Base-by-base conservation (phyloP, 805 yeast species). In the Danielia reshetovae region DNA sequence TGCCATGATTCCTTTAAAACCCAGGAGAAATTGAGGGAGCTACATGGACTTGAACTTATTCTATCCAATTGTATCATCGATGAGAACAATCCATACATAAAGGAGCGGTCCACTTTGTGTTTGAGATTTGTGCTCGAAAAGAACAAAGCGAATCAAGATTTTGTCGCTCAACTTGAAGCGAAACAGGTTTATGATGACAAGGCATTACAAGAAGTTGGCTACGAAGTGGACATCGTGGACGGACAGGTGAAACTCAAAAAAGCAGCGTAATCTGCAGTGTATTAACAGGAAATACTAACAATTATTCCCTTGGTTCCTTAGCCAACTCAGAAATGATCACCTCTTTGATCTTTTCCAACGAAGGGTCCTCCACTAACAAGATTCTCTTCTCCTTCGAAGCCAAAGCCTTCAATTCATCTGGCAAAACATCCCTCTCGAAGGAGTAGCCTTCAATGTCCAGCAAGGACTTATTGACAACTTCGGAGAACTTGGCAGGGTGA, bases 401-500 rank as follows among this genome's bases (percentile, higher is more conserved):
- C 57, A 93, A 75, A 30, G 75, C 75, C 61, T 75, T 82, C 62
- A 93, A 75, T 63, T 87, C 96, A 18, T 72, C 85, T 24, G 98
- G 97, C 36, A 93, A 73, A 14, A 93, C 97, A 48, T 86, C 87
- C 31, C 71, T 71, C 52, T 87, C 96, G 55, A 93, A 93, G 4
- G 88, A 77, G 65, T 93, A 93, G 14, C 77, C 88, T 9, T 72
- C 75, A 42, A 78, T 72, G 1, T 71, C 72, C 29, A 62, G 56
- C 46, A 93, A 71, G 3, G 97, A 87, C 49, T 74, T 66, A 60
- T 89, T 82, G 17, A 93, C 99, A 32, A 96, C 98, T 44, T 87
- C 97, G 17, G 96, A 85, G 55, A 93, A 93, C 65, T 93, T 93
- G 41, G 98, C 99, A 27, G 99, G 99, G 59, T 93, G 99, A 7